These are phyloP conservation scores for Hypoxylon sp. DNA, from an alignment of 2,329 filamentous ascomycete genomes.

Conservation along the genomic window DNA sequence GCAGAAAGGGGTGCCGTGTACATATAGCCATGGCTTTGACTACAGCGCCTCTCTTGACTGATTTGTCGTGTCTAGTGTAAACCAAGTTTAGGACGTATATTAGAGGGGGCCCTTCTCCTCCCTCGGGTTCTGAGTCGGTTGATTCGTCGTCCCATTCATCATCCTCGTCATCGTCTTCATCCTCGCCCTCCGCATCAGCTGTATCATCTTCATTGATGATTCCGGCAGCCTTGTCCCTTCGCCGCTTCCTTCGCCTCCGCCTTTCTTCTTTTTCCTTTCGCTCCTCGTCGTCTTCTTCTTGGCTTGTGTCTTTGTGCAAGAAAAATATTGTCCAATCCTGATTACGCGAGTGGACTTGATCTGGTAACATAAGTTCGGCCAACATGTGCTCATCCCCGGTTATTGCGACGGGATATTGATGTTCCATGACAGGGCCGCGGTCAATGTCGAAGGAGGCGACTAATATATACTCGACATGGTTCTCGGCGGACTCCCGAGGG, in stretches of 20 bases:
- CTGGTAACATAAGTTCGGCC: conserved; percentile 97
- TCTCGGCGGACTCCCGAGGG: conserved; percentile 80
- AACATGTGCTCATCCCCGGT: conserved; percentile 98
- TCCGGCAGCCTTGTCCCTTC: conserved; percentile 66
- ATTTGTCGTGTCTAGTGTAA: conserved; percentile 97
- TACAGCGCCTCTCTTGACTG: conserved; percentile 90
- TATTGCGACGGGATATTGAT: conserved; percentile 95
- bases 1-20: conserved; percentile 95
- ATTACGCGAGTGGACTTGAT: conserved; percentile 93
- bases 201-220: conserved; percentile 62
- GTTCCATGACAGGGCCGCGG: conserved; percentile 96
- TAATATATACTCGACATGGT: conserved; percentile 98
- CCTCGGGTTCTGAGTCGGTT: conserved; percentile 74
- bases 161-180: conserved; percentile 65
- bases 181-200: conserved; percentile 60
- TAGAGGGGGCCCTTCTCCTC: conserved; percentile 86
- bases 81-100: conserved; percentile 98
- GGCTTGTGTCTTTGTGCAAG: conserved; percentile 91
- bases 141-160: conserved; percentile 64
- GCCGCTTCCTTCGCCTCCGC: conserved; percentile 65
- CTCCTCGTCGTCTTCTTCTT: conserved; percentile 84
- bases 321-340: conserved; percentile 99
- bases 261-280: conserved; percentile 69
- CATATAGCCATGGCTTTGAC: conserved; percentile 99
- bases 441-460: conserved; percentile 99